phyloP scores from a whole-genome alignment of 2,329 filamentous ascomycete species.

The Calonectria naviculata region DNA sequence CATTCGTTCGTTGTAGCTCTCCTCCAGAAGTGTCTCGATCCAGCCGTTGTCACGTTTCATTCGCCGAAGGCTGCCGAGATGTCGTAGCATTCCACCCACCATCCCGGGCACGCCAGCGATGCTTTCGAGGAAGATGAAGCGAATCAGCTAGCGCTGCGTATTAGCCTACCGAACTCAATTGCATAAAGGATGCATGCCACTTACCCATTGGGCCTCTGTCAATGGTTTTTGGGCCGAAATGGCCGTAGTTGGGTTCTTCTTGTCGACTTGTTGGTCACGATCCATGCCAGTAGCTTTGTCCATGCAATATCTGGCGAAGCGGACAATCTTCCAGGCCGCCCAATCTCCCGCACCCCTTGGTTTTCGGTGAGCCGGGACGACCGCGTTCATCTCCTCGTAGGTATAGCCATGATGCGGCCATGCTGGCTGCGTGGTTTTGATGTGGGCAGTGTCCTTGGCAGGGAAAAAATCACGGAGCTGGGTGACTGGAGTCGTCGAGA shows the following conservation, averaged over 20 bases:
- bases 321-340: constrained; percentile 81
- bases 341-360: constrained; percentile 80
- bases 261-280: constrained; percentile 77
- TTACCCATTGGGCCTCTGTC: constrained; percentile 86
- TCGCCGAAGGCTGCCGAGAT: constrained; percentile 83
- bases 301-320: constrained; percentile 81
- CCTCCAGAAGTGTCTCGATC: constrained; percentile 93
- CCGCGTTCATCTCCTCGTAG: constrained; percentile 79
- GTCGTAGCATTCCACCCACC: constrained; percentile 94
- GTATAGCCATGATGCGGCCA: constrained; percentile 82
- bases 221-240: constrained; percentile 67
- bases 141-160: constrained; percentile 64
- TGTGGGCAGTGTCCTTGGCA: constrained; percentile 67
- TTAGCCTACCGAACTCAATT: constrained; percentile 21
- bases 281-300: constrained; percentile 81
- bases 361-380: constrained; percentile 81
- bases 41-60: constrained; percentile 96
- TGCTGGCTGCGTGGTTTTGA: constrained; percentile 71
- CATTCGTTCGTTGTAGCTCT: constrained; percentile 95
- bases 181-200: constrained; percentile 27
- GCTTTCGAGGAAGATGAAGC: constrained; percentile 93
- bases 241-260: constrained; percentile 65
- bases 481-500: constrained; percentile 60
- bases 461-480: constrained; percentile 73
- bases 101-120: constrained; percentile 97